phyloP scores from a whole-genome alignment of 1,284 basidiomycete species.

The Hypsizygus ulmarius region DNA sequence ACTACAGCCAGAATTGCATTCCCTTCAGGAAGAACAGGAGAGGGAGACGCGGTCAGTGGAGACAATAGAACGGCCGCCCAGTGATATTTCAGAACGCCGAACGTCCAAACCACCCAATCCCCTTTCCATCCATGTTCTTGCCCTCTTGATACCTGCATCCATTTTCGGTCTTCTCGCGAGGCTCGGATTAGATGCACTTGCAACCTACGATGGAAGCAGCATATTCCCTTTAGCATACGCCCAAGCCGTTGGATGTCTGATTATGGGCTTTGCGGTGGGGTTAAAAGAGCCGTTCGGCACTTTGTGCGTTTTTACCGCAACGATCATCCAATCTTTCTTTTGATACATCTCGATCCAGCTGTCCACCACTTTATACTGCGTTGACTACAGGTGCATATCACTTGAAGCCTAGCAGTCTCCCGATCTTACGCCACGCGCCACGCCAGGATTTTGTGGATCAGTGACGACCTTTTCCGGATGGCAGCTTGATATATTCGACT shows the following conservation, averaged over 20 bases:
- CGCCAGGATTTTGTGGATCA: conserved; percentile 88
- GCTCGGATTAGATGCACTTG: conserved; percentile 70
- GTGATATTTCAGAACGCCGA: conserved; percentile 19
- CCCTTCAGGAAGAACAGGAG: conserved; percentile 10
- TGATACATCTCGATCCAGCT: conserved; percentile 46
- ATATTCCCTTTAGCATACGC: conserved; percentile 87
- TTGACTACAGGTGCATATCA: conserved; percentile 72
- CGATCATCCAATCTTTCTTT: not conserved
- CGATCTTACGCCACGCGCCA: conserved; percentile 1
- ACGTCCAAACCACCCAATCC: conserved; percentile 51
- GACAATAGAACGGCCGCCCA: conserved; percentile 53
- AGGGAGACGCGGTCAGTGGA: conserved; percentile 22
- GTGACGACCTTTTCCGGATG: conserved; percentile 96
- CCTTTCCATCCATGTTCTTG: conserved; percentile 61
- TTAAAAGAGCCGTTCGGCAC: conserved; percentile 68
- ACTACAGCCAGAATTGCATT: conserved; percentile 1
- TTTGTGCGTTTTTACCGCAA: conserved; percentile 56
- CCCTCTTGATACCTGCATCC: conserved; percentile 72
- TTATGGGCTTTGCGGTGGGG: conserved; percentile 82
- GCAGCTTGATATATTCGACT: conserved; percentile 86
- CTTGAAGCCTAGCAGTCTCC: not conserved
- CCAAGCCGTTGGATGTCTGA: conserved; percentile 86
- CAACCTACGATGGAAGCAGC: conserved; percentile 69
- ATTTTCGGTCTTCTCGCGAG: conserved; percentile 79
- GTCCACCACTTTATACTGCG: conserved; percentile 85